These are phyloP conservation scores for Pachysandra terminalis DNA, from an alignment of 164 flowering plant genomes.

Conservation along the genomic window DNA sequence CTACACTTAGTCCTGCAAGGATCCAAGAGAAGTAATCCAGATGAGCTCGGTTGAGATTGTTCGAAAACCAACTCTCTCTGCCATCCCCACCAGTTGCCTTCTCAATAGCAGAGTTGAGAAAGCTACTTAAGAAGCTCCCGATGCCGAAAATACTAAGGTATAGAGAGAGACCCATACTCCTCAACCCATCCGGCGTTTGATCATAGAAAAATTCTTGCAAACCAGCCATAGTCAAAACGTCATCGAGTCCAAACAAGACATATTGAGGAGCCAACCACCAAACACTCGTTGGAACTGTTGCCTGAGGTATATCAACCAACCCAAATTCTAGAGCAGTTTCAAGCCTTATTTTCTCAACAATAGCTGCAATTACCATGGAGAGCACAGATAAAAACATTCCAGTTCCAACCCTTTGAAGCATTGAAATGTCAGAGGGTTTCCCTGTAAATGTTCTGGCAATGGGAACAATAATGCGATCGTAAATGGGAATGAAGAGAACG, in stretches of 20 bases:
- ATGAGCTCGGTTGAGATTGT: constrained; percentile 22
- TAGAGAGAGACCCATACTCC: constrained; percentile 22
- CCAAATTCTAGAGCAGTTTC: constrained; percentile 16
- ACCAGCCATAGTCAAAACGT: constrained; percentile 23
- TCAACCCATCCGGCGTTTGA: constrained; percentile 19
- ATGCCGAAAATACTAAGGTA: constrained; percentile 23
- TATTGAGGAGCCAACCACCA: constrained; percentile 28
- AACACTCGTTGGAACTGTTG: constrained; percentile 23
- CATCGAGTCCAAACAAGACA: constrained; percentile 17
- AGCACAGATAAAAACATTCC: constrained; percentile 12
- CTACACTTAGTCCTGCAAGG: constrained; percentile 17
- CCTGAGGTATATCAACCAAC: constrained; percentile 15
- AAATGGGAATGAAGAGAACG: constrained; percentile 1
- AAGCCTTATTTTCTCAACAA: constrained; percentile 19
- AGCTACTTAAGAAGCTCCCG: constrained; percentile 23
- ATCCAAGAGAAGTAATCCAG: constrained; percentile 27
- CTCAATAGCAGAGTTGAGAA: constrained; percentile 20
- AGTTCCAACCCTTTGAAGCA: constrained; percentile 13
- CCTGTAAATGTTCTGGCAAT: constrained; percentile 1
- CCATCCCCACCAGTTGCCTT: constrained; percentile 7
- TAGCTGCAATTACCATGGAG: constrained; percentile 16
- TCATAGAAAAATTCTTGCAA: constrained; percentile 28
- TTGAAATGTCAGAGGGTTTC: constrained; percentile 13
- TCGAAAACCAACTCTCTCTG: constrained; percentile 22
- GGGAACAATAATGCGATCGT: constrained; percentile 8